Evolutionary conservation across 78 protist genomes (phyloP).

Genomic region (Protostelium mycophagum): DNA sequence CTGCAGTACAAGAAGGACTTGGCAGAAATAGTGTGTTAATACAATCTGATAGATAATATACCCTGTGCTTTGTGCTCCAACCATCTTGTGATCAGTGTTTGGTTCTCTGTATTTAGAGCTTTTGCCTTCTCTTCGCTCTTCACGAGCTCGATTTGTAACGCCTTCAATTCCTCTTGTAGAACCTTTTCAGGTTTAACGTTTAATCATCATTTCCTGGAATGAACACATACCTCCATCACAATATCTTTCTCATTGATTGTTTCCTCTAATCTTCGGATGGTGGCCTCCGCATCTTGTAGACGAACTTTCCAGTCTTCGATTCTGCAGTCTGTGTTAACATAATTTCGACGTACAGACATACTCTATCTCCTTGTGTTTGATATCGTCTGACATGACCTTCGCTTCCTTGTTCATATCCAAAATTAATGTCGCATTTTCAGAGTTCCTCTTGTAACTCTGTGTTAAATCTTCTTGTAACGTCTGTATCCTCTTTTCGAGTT

Average conservation of each 20-base stretch:
- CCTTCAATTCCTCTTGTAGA: conserved; percentile 31
- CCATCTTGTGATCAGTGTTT: not conserved
- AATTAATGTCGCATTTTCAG: conserved; percentile 38
- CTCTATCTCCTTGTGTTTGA: conserved; percentile 40
- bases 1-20: no score
- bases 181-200: no score
- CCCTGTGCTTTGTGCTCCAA: not conserved
- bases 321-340: conserved; percentile 12
- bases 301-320: not conserved
- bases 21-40: no score
- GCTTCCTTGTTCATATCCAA: conserved; percentile 23
- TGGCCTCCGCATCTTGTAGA: not conserved
- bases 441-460: conserved; percentile 32
- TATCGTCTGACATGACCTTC: conserved; percentile 40
- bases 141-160: conserved; percentile 13
- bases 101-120: not conserved
- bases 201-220: not conserved
- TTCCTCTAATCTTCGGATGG: conserved; percentile 14
- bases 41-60: not conserved
- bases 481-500: conserved; percentile 32
- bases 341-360: conserved; percentile 13
- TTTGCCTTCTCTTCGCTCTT: not conserved
- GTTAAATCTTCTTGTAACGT: conserved; percentile 53
- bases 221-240: not conserved
- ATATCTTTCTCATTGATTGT: conserved; percentile 32